Evolutionary conservation across 257 asterid species (phyloP).

Genomic region (Solanum neorickii): DNA sequence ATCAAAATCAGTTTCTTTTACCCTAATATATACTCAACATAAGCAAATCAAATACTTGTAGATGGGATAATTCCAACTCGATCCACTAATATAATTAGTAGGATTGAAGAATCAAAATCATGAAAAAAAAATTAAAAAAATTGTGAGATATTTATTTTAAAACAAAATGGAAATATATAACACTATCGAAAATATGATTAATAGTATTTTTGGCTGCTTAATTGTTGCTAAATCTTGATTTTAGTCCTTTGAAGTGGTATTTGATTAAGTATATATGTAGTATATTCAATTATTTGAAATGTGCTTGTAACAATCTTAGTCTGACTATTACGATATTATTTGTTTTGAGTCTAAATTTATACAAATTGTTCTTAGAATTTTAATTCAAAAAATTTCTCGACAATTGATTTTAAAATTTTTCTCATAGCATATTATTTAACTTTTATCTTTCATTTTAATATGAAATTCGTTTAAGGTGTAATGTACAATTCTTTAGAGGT

Average conservation of each 20-base stretch:
- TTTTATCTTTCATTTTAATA: too few species aligned
- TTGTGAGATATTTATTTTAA: neutral
- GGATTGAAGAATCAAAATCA: neutral
- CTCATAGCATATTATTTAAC: neutral
- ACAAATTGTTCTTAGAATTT: neutral
- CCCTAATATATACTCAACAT: neutral
- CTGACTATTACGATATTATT: neutral
- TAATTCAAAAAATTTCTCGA: neutral
- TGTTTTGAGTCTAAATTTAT: rapidly evolving
- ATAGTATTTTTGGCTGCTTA: neutral
- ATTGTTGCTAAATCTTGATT: neutral
- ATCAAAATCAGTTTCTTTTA: neutral
- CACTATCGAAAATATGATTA: neutral
- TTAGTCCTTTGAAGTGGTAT: neutral
- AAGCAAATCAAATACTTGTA: neutral
- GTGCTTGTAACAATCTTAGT: neutral
- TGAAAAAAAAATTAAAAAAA: neutral
- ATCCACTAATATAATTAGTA: neutral
- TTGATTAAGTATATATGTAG: neutral
- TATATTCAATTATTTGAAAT: neutral
- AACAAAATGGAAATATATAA: neutral
- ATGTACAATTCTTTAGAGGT: too few species aligned
- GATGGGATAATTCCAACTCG: neutral
- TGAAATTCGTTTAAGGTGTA: neutral
- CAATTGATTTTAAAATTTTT: neutral